Evolutionary conservation across 148 eudicot genomes (phyloP).

Genomic region (Suaeda aralocaspica): DNA sequence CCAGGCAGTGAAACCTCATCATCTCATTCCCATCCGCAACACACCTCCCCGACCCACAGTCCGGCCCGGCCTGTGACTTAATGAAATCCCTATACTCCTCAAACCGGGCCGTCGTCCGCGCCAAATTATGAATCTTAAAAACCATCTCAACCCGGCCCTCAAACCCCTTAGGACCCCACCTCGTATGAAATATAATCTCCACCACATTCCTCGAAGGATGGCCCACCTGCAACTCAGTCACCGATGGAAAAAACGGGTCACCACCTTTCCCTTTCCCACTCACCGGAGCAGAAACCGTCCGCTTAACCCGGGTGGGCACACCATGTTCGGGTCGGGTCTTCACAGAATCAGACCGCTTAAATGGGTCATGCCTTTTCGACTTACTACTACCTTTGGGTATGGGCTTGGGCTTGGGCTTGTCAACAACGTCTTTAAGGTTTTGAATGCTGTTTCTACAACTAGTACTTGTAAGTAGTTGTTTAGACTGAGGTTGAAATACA

Average conservation of each 20-base stretch:
- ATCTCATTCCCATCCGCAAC: constrained; percentile 94
- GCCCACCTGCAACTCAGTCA: constrained; percentile 71
- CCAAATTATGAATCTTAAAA: constrained; percentile 62
- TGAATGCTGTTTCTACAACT: constrained; percentile 57
- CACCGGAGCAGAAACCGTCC: constrained; percentile 16
- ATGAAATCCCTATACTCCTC: constrained; percentile 71
- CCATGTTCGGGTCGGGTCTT: constrained; percentile 12
- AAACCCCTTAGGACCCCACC: constrained; percentile 67
- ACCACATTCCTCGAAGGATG: constrained; percentile 91
- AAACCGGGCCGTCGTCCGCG: constrained; percentile 51
- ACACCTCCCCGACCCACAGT: constrained; percentile 55
- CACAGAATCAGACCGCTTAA: constrained; percentile 13
- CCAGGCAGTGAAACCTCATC: constrained; percentile 80
- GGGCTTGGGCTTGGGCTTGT: constrained; percentile 18
- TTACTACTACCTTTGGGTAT: too few relatives aligned
- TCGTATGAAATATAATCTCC: constrained; percentile 75
- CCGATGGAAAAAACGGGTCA: constrained; percentile 49
- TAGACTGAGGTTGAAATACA: constrained; percentile 33
- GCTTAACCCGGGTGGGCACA: neutral
- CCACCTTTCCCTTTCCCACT: neutral
- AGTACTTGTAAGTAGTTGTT: constrained; percentile 29
- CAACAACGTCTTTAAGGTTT: constrained; percentile 59
- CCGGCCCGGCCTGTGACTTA: constrained; percentile 36
- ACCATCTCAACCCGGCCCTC: constrained; percentile 78
- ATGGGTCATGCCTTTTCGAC: constrained; percentile 9